Base-by-base conservation (phyloP, 306 rosid genomes). In the Pterocarpus santalinus region DNA sequence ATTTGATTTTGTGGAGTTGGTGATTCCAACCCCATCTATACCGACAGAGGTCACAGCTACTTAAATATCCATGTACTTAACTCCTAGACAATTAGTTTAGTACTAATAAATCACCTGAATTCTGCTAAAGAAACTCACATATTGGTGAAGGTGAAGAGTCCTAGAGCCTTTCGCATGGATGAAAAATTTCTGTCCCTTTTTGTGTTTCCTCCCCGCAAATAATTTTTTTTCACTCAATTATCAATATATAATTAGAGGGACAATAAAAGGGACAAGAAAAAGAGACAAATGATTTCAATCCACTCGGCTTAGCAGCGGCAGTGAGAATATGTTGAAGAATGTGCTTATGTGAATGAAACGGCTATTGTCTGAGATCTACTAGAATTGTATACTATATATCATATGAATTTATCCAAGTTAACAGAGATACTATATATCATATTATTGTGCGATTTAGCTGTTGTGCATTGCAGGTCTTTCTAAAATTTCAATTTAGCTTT, bases 1-100 rank as follows among this genome's bases (percentile, higher is more conserved):
- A 66, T 39, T 68, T 47, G 77, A 57, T 49, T 76, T 76, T 60
- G 68, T 15, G 81, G 77, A 60, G 73, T 69, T 47, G 71, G 75
- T 75, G 30, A 74, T 16, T 5, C 44, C 53, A 16, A 43, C 64
- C 11, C 76, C 15, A 58, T 36, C 53, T 41, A 52, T 12, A 47
- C 9, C 2, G 2, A 72, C 30, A 49, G 39, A 60, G 10, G 57
- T 72, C 7, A 32, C 10, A 16, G 11, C 72, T 47, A 62, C 49
- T 61, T 34, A 64, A 66, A 52, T 53, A 58, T 57, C n/a, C 43
- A 73, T 36, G 52, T 36, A 33, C 52, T 69, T 56, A n/a, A 72
- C 10, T 61, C 65, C 71, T 60, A 17, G 6, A 34, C n/a, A 2
- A 47, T 49, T 14, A 61, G 22, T 75, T 75, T 60, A 75, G 7